Base-by-base conservation (phyloP, 805 yeast species). In the Wickerhamomyces canadensis region DNA sequence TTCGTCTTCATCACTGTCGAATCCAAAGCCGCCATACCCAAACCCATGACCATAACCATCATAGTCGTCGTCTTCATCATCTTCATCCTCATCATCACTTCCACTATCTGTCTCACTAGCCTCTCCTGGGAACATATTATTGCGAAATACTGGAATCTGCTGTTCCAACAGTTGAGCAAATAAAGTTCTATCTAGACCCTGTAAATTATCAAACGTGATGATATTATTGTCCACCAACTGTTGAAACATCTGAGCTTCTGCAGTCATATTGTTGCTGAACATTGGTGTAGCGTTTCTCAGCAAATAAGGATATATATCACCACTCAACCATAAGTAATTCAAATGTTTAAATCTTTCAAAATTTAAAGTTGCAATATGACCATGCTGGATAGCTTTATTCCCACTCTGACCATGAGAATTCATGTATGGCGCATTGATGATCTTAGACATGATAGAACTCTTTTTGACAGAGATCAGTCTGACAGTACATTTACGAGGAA, bases 351-450 rank as follows among this genome's bases (percentile, higher is more conserved):
- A 81, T 37, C 94, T 67, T 18, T 61, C 64, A 14, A 60, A 44
- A 49, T 72, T 73, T 40, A 84, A 62, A 0, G 63, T 64, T 0
- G 85, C 85, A 23, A 67, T 49, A 37, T 70, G 74, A 32, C 79
- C 83, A 14, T 76, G 72, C 12, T 71, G 69, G 42, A 68, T 62
- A 3, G 78, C 67, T 15, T 72, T 71, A 9, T 66, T 64, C 23
- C 83, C 83, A 4, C 80, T 72, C 55, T 84, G 93, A 17, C 94
- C 94, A 57, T 83, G 88, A 5, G 67, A 65, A 37, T 85, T 82
- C 52, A 84, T 60, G 52, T 82, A 84, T 12, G 91, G 93, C 0
- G 85, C 83, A 38, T 73, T 73, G 44, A 74, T 65, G 8, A 64
- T 61, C 17, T 55, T 58, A 27, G 52, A 61, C 57, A 53, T 47